Evolutionary conservation across 345 rosid genomes (phyloP), one percentile per base, ranked within the genome.

Genomic region (Erodium maritimum): DNA sequence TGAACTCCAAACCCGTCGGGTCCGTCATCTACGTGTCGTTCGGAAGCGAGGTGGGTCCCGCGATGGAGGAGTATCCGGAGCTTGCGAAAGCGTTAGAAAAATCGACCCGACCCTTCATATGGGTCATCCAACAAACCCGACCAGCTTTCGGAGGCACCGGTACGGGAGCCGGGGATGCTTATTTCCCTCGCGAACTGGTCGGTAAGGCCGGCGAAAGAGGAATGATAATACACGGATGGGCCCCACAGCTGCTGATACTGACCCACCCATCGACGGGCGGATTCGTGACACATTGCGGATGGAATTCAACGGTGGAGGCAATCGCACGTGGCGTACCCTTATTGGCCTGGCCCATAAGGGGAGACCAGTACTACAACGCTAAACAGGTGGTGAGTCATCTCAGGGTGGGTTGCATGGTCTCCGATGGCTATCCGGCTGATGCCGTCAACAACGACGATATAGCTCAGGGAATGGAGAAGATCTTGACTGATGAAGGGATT

Each of bases 231-330:
- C 61, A 59, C 16, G 80, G 78, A 17, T 77, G 85, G 85, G 76
- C 85, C 11, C 85, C 85, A 0, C 85, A 75, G 59, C 52, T 75
- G 70, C 16, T 80, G 67, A 77, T 80, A 56, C 71, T 80, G 37
- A 75, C 75, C 63, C 85, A 77, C 48, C 65, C 57, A 0, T 83
- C 85, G 0, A 67, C 71, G 0, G 81, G 66, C 3, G 85, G 74
- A 2, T 80, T 82, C 65, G 1, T 83, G 53, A 78, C 85, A 0
- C 89, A 78, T 34, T 80, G 85, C 21, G 77, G 85, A 6, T 78
- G 83, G 85, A 83, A 83, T 61, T 80, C 85, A 0, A 74, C 83
- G 0, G 57, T 71, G 68, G 89, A 83, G 59, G 85, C 83, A 1
- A 67, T 76, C 0, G 83, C 64, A 8, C 65, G 71, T 17, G 80